Evolutionary conservation across 139 green algal species (phyloP), one percentile per base, ranked within the genome.

Genomic region (Medakamo hakoo): DNA sequence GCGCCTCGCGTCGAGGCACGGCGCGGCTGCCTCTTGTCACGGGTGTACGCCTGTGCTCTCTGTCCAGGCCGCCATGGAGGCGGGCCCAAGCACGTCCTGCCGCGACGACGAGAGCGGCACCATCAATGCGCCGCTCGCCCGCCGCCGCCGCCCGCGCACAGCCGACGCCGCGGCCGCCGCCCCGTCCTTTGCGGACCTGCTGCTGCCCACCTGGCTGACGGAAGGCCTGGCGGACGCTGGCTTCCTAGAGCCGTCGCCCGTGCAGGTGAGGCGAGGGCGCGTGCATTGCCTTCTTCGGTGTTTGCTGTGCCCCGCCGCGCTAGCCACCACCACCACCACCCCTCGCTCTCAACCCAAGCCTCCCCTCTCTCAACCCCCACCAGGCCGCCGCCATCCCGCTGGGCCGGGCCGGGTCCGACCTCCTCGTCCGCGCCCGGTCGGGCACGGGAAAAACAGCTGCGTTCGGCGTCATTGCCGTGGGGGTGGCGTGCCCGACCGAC

Each of bases 401-500:
- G 2, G 79, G 75, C 0, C 73, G 79, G n/a, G 21, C 84, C 16
- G 85, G 86, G 55, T 60, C 77, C 4, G 86, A 94, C 70, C 65
- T 94, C 2, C 79, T 94, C 30, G 77, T 93, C 22, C 85, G 93
- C 62, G 87, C 86, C 28, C 92, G 90, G 71, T 85, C 80, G 4
- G 87, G 87, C 57, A 94, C 87, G 0, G 87, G 87, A 20, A 94
- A 94, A 63, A 94, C 87, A 2, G 65, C 86, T 3, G 80, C 85
- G 32, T 93, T 93, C 71, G 76, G 20, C 55, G 77, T 49, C 66
- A 79, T 25, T 66, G 63, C 58, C 2, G 59, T 90, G 49, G 75
- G 87, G 66, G 59, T 71, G 1, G 30, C 90, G 0, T 67, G 84
- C 29, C 27, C 62, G 14, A 67, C 71, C 9, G n/a, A 68, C 1